These are phyloP conservation scores for Trichoderma pleuroti DNA, from an alignment of 2,329 filamentous ascomycete species.

Conservation along the genomic window DNA sequence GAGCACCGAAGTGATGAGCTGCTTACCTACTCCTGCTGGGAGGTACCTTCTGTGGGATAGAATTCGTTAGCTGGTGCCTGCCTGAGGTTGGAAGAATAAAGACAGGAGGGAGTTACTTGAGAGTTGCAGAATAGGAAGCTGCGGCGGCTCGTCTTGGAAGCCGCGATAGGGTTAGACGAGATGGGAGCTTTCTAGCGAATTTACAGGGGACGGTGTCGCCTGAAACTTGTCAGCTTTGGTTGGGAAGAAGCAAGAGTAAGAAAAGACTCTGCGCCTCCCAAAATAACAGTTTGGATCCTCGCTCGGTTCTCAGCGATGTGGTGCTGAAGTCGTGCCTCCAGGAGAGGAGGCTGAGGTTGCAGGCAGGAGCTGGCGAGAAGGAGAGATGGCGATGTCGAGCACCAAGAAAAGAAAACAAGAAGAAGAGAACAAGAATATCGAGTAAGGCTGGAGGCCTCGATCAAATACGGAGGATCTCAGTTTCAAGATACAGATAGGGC, in stretches of 20 bases:
- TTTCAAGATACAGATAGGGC: neutral
- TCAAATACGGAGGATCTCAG: neutral
- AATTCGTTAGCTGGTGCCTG: neutral
- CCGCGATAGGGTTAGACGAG: neutral
- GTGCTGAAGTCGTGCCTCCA: neutral
- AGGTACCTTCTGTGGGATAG: slow-evolving; percentile 6
- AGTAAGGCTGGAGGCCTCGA: neutral
- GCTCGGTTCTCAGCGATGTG: neutral
- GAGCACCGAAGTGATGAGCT: slow-evolving; percentile 7
- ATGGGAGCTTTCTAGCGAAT: neutral
- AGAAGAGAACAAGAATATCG: neutral
- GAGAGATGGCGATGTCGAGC: neutral
- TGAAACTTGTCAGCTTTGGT: neutral
- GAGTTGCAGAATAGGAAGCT: neutral
- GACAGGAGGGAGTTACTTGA: neutral
- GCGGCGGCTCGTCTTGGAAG: neutral
- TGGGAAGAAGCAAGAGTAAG: neutral
- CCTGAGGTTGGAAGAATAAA: neutral
- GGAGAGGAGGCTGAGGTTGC: neutral
- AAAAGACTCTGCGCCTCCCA: neutral
- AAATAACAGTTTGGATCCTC: neutral
- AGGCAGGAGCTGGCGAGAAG: neutral
- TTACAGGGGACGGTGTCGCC: neutral
- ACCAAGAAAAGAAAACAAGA: neutral
- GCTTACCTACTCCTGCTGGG: neutral